phyloP scores from a whole-genome alignment of 108 stramenopile genomes.

The Cyclotella kingstonii region DNA sequence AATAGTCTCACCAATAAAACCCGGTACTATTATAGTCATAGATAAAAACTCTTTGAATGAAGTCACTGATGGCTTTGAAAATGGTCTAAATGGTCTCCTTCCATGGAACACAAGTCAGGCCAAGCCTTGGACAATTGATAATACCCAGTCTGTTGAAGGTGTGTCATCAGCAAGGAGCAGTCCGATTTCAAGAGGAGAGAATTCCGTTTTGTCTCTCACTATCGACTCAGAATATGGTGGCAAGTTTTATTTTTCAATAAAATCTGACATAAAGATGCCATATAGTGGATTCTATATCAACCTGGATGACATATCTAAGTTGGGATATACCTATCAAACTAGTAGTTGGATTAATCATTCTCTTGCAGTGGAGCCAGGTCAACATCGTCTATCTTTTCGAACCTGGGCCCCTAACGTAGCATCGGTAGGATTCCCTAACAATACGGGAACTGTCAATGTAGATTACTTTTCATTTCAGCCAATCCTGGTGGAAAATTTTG shows the following conservation, averaged over 20 bases:
- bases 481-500: constrained; percentile 12
- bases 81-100: constrained; percentile 10
- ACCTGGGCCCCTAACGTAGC: constrained; percentile 11
- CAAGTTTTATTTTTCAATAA: constrained; percentile 17
- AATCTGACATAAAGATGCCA: constrained; percentile 32
- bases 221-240: constrained; percentile 19
- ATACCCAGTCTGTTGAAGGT: constrained; percentile 1
- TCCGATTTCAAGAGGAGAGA: constrained; percentile 1
- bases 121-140: constrained; percentile 23
- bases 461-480: constrained; percentile 24
- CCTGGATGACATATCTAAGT: constrained; percentile 11
- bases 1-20: no score
- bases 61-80: constrained; percentile 28
- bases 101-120: constrained; percentile 21
- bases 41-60: neutral
- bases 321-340: constrained; percentile 23
- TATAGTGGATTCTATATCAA: constrained; percentile 29
- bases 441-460: constrained; percentile 7
- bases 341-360: neutral
- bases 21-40: no score
- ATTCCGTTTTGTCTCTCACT: constrained; percentile 18
- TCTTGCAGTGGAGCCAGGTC: constrained; percentile 11
- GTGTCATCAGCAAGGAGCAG: constrained; percentile 13
- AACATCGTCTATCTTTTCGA: constrained; percentile 20
- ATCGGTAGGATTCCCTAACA: neutral